Conservation (phyloP, 345 rosid genomes). For the Punica granatum region DNA sequence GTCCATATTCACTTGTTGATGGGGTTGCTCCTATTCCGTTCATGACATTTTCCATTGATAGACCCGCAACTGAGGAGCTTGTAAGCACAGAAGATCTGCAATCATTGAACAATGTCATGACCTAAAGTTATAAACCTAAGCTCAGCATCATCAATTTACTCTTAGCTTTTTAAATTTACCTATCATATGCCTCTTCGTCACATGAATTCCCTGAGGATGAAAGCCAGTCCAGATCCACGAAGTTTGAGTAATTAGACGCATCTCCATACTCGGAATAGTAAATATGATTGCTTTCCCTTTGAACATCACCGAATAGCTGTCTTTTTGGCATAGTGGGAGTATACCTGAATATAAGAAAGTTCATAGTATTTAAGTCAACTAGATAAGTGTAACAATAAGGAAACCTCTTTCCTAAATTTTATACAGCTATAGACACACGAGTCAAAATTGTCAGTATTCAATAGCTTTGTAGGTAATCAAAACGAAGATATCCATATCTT, state of each 20-base stretch:
- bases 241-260: constrained; percentile 67
- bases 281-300: constrained; percentile 44
- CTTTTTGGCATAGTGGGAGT: constrained; percentile 64
- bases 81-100: constrained; percentile 60
- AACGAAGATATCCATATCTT: neutral
- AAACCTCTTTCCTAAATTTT: neutral
- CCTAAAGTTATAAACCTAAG: neutral
- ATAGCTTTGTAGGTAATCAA: neutral
- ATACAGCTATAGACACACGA: neutral
- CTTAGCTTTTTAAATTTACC: constrained; percentile 34
- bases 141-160: neutral
- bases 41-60: constrained; percentile 66
- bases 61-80: constrained; percentile 43
- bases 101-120: neutral
- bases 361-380: constrained; percentile 10
- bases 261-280: constrained; percentile 64
- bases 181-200: constrained; percentile 75
- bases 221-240: constrained; percentile 87
- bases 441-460: neutral
- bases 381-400: neutral
- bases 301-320: constrained; percentile 71
- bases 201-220: constrained; percentile 90
- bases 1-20: constrained; percentile 56
- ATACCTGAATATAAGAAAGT: constrained; percentile 36
- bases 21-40: constrained; percentile 56